Evolutionary conservation across 192 early-diverging fungal species (phyloP), one percentile per base, ranked within the genome.

Genomic region (Rhizophagus clarus): DNA sequence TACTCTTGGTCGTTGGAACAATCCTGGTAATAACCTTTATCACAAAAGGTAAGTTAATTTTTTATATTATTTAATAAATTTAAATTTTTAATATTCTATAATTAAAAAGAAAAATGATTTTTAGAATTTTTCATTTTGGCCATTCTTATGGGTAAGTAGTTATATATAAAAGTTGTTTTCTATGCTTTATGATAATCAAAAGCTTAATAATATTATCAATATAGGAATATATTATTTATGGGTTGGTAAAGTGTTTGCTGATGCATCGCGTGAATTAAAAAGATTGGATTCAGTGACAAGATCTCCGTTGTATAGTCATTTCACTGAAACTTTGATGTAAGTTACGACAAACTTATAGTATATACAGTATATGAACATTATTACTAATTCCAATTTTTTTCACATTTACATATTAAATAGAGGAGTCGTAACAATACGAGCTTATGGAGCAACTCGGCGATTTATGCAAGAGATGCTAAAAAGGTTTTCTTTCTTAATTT

Each of bases 231-330:
- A n/a, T 72, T 45, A 24, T 72, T 72, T 88, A n/a, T 79, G 86
- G 49, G 85, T 97, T 68, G 93, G 92, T n/a, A 49, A 81, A 0
- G 88, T 90, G 77, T 98, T 96, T 74, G 84, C 97, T 37, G 86
- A 86, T 5, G 87, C 93, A 15, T 94, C 95, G 12, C 90, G 97
- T 63, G 96, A 98, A 82, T 83, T 98, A 61, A 97, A 99, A 88
- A 91, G 97, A 22, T 60, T 77, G 15, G 76, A 83, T 26, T 83
- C 84, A 15, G 87, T 92, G 26, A 88, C 94, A 3, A 87, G 94
- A 10, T 92, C 90, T 7, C 96, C 96, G 1, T 87, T 97, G 20
- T 95, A 90, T 80, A 88, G 94, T 0, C 86, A 77, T 64, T 91
- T 90, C 70, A 87, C 88, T 49, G 90, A 98, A 84, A 91, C 93